A percentile compares a stretch with the other conserved stretches of the same genome.
Conservation (phyloP, 768 basidiomycete genomes). For the Sporobolomyces roseus region DNA sequence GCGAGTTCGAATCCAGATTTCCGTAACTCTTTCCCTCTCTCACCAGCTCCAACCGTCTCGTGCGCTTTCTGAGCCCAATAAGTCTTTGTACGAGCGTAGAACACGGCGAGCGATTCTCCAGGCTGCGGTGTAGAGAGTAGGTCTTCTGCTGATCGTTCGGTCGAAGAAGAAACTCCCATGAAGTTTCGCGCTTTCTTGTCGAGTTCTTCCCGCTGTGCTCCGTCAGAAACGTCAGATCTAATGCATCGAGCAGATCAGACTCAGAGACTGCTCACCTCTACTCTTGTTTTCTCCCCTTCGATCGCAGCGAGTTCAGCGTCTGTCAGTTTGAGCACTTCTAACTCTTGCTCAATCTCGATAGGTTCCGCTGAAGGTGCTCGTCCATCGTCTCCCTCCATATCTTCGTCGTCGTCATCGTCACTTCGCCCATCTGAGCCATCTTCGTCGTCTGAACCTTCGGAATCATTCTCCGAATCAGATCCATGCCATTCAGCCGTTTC, state of each 20-base stretch:
- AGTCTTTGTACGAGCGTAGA: constrained; percentile 75
- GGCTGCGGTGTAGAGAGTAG: constrained; percentile 72
- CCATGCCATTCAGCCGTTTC: constrained; percentile 54
- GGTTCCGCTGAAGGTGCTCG: constrained; percentile 38
- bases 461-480: constrained; percentile 57
- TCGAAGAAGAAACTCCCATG: constrained; percentile 58
- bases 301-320: constrained; percentile 42
- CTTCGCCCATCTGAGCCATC: constrained; percentile 46
- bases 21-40: constrained; percentile 71
- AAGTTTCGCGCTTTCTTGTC: constrained; percentile 55
- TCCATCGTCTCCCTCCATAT: constrained; percentile 45
- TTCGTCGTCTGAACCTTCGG: constrained; percentile 54
- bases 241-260: constrained; percentile 25
- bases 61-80: constrained; percentile 76
- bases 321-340: constrained; percentile 41
- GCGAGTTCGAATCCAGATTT: constrained; percentile 74
- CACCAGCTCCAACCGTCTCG: constrained; percentile 54
- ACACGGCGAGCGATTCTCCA: constrained; percentile 75
- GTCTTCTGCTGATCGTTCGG: constrained; percentile 63
- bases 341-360: constrained; percentile 43
- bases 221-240: constrained; percentile 10
- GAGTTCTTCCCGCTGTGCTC: constrained; percentile 49
- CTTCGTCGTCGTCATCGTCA: constrained; percentile 45
- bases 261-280: constrained; percentile 13
- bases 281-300: constrained; percentile 22